Evolutionary conservation across 176 grass and related monocot species (phyloP).

Genomic region (Panicum miliaceum): DNA sequence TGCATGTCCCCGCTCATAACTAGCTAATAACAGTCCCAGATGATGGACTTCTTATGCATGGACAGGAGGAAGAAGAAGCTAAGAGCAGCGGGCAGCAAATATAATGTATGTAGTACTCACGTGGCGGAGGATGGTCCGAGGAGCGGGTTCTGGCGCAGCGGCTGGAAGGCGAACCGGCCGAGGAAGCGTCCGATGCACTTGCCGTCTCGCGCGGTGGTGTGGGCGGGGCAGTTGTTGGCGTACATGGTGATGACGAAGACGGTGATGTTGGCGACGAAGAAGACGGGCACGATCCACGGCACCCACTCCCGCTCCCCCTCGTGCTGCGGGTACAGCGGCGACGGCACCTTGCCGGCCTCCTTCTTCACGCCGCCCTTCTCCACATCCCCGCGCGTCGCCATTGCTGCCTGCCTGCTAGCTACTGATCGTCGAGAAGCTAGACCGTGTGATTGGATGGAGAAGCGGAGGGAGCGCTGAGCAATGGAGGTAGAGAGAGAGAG

Average conservation of each 20-base stretch:
- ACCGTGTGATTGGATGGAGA: background rate
- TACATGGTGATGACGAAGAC: constrained; percentile 90
- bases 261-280: constrained; percentile 74
- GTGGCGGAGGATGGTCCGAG: constrained; percentile 80
- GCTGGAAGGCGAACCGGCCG: constrained; percentile 80
- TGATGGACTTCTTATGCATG: too few relatives aligned
- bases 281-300: constrained; percentile 74
- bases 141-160: constrained; percentile 84
- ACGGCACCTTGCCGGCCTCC: constrained; percentile 46
- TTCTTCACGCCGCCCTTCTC: constrained; percentile 59
- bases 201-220: constrained; percentile 13
- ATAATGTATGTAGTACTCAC: background rate
- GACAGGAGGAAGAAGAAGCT: too few relatives aligned
- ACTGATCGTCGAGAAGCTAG: too few relatives aligned
- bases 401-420: background rate
- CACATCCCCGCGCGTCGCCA: constrained; percentile 63
- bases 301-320: constrained; percentile 82
- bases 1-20: too few relatives aligned
- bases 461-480: background rate
- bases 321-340: constrained; percentile 78
- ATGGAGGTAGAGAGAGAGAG: background rate
- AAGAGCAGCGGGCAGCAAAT: too few relatives aligned
- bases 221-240: constrained; percentile 83
- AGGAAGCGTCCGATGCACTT: constrained; percentile 75
- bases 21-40: too few relatives aligned